phyloP scores from a whole-genome alignment of 345 rosid genomes.

The Ceriops decandra region DNA sequence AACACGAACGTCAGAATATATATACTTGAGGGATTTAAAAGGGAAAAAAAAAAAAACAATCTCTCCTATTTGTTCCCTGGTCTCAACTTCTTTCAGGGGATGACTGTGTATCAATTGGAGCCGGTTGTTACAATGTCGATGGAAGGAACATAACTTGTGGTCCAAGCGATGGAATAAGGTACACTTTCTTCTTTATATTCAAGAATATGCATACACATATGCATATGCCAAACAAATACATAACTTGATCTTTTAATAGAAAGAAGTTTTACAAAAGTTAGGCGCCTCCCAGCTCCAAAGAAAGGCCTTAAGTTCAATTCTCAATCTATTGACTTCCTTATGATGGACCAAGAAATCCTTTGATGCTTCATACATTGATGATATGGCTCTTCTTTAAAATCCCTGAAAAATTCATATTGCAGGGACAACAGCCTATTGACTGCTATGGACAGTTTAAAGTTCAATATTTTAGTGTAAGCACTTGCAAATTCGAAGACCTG shows the following conservation, averaged over 20 bases:
- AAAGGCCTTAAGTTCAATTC: not conserved
- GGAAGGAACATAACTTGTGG: conserved; percentile 32
- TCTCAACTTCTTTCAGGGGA: conserved; percentile 22
- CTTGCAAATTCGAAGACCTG: too few species aligned
- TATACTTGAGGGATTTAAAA: too few species aligned
- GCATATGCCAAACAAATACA: not conserved
- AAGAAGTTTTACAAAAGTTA: not conserved
- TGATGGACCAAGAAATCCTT: not conserved
- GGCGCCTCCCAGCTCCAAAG: conserved; percentile 2
- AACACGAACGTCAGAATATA: conserved; percentile 28
- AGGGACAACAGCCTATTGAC: too few species aligned
- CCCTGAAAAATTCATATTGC: too few species aligned
- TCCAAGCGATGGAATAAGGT: conserved; percentile 38
- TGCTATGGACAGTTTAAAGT: too few species aligned
- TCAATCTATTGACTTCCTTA: conserved; percentile 8
- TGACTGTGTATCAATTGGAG: conserved; percentile 36
- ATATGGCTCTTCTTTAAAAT: not conserved
- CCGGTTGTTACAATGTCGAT: conserved; percentile 28
- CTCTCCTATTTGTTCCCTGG: not conserved
- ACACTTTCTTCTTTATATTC: not conserved
- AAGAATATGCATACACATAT: not conserved
- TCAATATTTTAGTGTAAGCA: too few species aligned
- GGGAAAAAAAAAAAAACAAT: too few species aligned
- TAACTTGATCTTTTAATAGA: too few species aligned
- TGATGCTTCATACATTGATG: conserved; percentile 2